These are phyloP conservation scores for Yamadazyma membranifaciens DNA, from an alignment of 1,139 yeast species.

Conservation along the genomic window DNA sequence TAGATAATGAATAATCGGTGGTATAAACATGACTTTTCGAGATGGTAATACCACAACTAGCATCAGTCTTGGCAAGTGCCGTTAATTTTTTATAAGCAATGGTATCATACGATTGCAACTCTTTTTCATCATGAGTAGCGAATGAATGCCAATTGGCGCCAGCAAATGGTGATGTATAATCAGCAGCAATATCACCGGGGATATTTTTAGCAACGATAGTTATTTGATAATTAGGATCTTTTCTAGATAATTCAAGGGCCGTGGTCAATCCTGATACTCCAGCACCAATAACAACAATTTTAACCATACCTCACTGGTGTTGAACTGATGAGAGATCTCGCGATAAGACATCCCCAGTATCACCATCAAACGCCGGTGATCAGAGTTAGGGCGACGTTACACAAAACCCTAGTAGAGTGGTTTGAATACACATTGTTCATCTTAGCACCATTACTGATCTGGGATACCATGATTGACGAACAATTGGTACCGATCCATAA, in stretches of 20 bases:
- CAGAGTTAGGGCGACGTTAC: too few species aligned
- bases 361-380: too few species aligned
- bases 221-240: conserved; percentile 21
- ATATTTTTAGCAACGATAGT: conserved; percentile 33
- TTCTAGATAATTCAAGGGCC: conserved; percentile 29
- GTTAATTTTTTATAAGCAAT: conserved; percentile 40
- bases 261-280: conserved; percentile 43
- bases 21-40: conserved; percentile 26
- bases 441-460: too few species aligned
- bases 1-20: conserved; percentile 23
- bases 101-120: conserved; percentile 36
- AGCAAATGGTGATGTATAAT: conserved; percentile 42
- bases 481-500: too few species aligned
- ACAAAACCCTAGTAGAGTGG: too few species aligned
- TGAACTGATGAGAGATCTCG: too few species aligned
- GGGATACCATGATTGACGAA: too few species aligned
- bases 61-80: conserved; percentile 39
- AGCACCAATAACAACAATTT: conserved; percentile 37
- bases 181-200: conserved; percentile 39
- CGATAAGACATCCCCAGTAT: too few species aligned
- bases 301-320: conserved; percentile 1
- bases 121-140: conserved; percentile 31
- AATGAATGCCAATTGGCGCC: conserved; percentile 51
- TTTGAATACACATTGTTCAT: too few species aligned
- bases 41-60: conserved; percentile 45